These are phyloP conservation scores for Tripidium arundinaceum DNA, from an alignment of 202 grass and related monocot genomes.

Conservation along the genomic window DNA sequence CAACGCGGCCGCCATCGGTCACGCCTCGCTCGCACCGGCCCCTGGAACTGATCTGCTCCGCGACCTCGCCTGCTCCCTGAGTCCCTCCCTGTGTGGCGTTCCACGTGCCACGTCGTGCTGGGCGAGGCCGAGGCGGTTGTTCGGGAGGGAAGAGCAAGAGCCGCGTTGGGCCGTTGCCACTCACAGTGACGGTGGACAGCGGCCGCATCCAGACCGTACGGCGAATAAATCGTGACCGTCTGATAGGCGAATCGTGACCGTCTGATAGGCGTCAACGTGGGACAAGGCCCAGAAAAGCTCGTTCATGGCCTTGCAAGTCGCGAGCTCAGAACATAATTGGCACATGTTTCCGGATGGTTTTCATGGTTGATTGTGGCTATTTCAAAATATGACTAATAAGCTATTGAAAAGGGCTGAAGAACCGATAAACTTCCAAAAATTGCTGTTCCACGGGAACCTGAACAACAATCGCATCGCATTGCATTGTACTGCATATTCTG, in stretches of 20 bases:
- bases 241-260: no score
- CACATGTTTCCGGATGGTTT: no score
- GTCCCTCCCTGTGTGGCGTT: neutral
- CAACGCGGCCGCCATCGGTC: slow-evolving; percentile 34
- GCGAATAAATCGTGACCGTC: neutral
- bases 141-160: neutral
- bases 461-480: no score
- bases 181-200: neutral
- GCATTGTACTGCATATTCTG: neutral
- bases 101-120: slow-evolving; percentile 16
- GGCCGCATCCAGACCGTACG: neutral
- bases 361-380: no score
- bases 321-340: no score
- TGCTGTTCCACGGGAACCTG: no score
- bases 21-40: neutral
- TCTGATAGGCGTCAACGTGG: no score
- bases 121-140: neutral
- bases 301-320: no score
- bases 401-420: no score
- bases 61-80: neutral
- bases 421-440: no score
- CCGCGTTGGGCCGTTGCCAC: neutral
- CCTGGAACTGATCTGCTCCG: neutral
- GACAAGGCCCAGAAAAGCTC: neutral
- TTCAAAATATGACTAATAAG: no score